Base-by-base conservation (phyloP, 495 filamentous ascomycete genomes). In the Xylaria acuta region DNA sequence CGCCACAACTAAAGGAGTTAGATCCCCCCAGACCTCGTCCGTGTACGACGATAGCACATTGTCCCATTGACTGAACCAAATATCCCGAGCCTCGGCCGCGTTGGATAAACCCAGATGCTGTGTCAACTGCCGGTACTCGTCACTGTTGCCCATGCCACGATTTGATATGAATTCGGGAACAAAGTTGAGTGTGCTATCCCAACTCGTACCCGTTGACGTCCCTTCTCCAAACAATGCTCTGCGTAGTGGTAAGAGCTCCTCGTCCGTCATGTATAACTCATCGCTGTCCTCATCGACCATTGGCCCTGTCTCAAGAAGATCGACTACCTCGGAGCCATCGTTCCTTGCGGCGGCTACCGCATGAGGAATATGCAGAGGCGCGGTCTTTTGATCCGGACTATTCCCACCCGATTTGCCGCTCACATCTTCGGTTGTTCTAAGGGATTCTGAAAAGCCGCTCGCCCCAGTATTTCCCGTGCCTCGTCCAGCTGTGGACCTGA, bases 21-120 rank as follows among this genome's bases (percentile, higher is more conserved):
- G 78, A 72, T 90, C 90, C 71, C 92, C 93, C 92, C 93, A 95
- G 14, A 95, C 91, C 70, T 93, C 91, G 79, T 94, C 91, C 41
- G 89, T 86, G 75, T 94, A 94, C 41, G 83, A 81, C 47, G 86
- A 90, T 74, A 93, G 85, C 2, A 92, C 88, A 47, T 81, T 80
- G 14, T 88, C 81, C 92, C 92, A 91, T 62, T 91, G 84, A 56
- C 68, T 75, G 58, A 84, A 76, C 86, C 86, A 88, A 7, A 82
- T 69, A 54, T 82, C 76, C 63, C 80, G 83, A 36, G 81, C 82
- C 70, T 87, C 86, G 7, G 79, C 75, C 12, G 75, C 49, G 66
- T 81, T 72, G 0, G 74, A 72, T 16, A 78, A 76, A 2, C 83
- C 84, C 60, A 87, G 76, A 69, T 78, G 74, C n/a, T 56, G 32